These are phyloP conservation scores for Acaromyces ingoldii DNA, from an alignment of 1,284 basidiomycete species.

Conservation along the genomic window DNA sequence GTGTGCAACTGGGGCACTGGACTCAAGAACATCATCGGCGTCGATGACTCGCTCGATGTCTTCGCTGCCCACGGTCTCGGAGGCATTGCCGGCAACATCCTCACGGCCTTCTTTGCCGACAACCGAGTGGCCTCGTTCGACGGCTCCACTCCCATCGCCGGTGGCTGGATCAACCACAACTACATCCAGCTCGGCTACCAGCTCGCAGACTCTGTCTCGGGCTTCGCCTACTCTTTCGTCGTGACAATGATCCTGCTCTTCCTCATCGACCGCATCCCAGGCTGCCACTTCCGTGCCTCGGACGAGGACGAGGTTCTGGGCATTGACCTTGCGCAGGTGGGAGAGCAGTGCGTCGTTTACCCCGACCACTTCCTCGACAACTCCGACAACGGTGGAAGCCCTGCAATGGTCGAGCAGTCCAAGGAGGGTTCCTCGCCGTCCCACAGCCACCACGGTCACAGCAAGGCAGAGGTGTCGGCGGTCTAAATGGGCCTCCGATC, in stretches of 20 bases:
- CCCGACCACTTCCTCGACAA: slow-evolving; percentile 8
- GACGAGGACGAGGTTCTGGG: slow-evolving; percentile 88
- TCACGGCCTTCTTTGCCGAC: slow-evolving; percentile 85
- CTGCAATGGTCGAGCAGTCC: no score
- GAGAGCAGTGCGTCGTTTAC: slow-evolving; percentile 57
- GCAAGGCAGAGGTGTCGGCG: no score
- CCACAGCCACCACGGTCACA: no score
- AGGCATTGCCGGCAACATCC: slow-evolving; percentile 77
- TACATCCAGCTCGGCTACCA: slow-evolving; percentile 71
- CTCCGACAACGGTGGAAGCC: no score
- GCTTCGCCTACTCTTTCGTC: slow-evolving; percentile 43
- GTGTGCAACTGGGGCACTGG: slow-evolving; percentile 88
- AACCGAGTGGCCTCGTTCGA: slow-evolving; percentile 76
- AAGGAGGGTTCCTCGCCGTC: no score
- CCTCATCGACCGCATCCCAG: slow-evolving; percentile 88
- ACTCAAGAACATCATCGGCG: slow-evolving; percentile 64
- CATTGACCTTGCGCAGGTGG: slow-evolving; percentile 87
- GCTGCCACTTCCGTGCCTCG: slow-evolving; percentile 67
- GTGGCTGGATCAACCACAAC: slow-evolving; percentile 83
- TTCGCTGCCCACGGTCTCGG: slow-evolving; percentile 86
- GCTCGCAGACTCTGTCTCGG: slow-evolving; percentile 66
- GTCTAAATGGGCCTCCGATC: no score
- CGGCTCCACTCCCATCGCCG: slow-evolving; percentile 63
- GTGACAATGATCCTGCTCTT: slow-evolving; percentile 69
- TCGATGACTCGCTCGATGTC: slow-evolving; percentile 57